phyloP scores from a whole-genome alignment of 2,329 filamentous ascomycete genomes.

The Xylariaceae sp. region DNA sequence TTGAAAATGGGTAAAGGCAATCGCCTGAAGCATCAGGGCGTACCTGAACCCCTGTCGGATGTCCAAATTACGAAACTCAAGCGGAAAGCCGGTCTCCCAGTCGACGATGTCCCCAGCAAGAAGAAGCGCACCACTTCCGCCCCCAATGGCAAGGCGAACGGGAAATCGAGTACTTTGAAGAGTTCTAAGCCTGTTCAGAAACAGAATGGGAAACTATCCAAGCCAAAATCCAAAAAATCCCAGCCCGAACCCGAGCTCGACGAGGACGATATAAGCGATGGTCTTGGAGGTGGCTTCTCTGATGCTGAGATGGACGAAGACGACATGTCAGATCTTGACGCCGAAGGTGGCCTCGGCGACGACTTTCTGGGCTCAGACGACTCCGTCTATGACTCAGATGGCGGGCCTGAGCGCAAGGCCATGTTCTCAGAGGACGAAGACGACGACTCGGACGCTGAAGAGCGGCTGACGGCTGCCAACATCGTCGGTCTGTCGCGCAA shows the following conservation, averaged over 20 bases:
- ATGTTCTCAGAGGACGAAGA: slow-evolving; percentile 97
- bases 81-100: slow-evolving; percentile 73
- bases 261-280: slow-evolving; percentile 43
- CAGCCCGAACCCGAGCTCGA: slow-evolving; percentile 43
- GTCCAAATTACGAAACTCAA: slow-evolving; percentile 74
- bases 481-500: slow-evolving; percentile 87
- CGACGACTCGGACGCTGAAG: slow-evolving; percentile 73
- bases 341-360: slow-evolving; percentile 42
- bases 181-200: slow-evolving; percentile 33
- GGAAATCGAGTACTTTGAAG: slow-evolving; percentile 29
- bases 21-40: slow-evolving; percentile 83
- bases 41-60: slow-evolving; percentile 78
- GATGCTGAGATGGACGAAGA: slow-evolving; percentile 42
- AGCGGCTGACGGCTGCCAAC: slow-evolving; percentile 90
- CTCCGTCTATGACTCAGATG: slow-evolving; percentile 67
- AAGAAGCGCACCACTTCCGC: slow-evolving; percentile 51
- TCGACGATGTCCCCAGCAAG: slow-evolving; percentile 54
- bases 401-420: slow-evolving; percentile 48
- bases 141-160: slow-evolving; percentile 33
- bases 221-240: slow-evolving; percentile 33
- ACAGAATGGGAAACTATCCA: slow-evolving; percentile 31
- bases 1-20: slow-evolving; percentile 79
- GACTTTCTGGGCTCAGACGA: slow-evolving; percentile 59
- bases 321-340: slow-evolving; percentile 36
- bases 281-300: slow-evolving; percentile 39